phyloP scores from a whole-genome alignment of 2,329 filamentous ascomycete species.

The Malbranchea cinnamomea region DNA sequence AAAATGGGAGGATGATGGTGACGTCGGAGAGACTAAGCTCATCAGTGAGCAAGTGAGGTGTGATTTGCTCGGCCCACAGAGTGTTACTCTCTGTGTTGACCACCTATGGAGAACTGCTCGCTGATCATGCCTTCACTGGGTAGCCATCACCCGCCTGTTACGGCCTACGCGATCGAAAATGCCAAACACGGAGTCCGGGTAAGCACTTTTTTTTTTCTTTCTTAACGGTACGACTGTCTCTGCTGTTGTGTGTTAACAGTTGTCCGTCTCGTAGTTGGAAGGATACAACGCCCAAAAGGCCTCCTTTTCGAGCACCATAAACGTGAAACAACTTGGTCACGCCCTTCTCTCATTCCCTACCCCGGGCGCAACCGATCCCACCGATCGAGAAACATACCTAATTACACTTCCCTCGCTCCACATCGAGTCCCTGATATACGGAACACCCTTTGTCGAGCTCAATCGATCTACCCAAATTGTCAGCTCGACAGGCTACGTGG shows the following conservation, averaged over 20 bases:
- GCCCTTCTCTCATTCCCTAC: slow-evolving; percentile 56
- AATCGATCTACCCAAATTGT: slow-evolving; percentile 73
- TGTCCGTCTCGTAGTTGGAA: slow-evolving; percentile 36
- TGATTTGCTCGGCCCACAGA: neutral
- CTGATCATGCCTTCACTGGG: slow-evolving; percentile 8
- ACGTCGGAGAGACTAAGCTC: slow-evolving; percentile 62
- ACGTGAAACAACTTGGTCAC: slow-evolving; percentile 88
- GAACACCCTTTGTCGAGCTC: slow-evolving; percentile 71
- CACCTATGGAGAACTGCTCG: neutral
- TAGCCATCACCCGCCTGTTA: slow-evolving; percentile 82
- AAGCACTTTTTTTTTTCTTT: slow-evolving; percentile 12
- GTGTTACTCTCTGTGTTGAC: neutral
- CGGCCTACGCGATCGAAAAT: slow-evolving; percentile 87
- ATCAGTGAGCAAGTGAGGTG: slow-evolving; percentile 85
- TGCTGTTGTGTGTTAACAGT: no score
- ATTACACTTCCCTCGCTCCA: slow-evolving; percentile 85
- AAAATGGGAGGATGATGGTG: slow-evolving; percentile 62
- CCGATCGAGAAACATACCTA: slow-evolving; percentile 53
- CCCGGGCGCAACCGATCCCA: slow-evolving; percentile 34
- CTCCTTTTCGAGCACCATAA: slow-evolving; percentile 83
- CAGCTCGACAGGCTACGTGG: slow-evolving; percentile 71
- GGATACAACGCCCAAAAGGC: slow-evolving; percentile 96
- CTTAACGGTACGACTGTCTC: no score
- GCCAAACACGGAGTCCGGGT: slow-evolving; percentile 58
- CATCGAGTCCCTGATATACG: slow-evolving; percentile 74